Percentiles rank a stretch among this genome's conserved stretches.
Evolutionary conservation across 2,329 filamentous ascomycete species (phyloP).

Genomic region (Penicillium psychrosexuale): DNA sequence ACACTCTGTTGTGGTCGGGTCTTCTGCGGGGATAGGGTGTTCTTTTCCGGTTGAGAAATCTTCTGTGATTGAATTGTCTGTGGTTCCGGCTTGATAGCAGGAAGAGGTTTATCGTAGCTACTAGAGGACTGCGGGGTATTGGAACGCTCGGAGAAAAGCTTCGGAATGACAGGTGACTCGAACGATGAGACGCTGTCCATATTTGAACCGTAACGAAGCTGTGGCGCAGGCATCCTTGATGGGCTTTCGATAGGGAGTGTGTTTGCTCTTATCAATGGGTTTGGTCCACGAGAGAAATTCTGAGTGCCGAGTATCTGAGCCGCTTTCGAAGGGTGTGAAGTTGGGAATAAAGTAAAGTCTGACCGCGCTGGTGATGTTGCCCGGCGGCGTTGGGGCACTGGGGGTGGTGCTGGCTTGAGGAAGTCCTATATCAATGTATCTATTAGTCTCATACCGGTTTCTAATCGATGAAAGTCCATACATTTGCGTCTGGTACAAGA

Average conservation of each 20-base stretch:
- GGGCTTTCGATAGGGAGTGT: conserved; percentile 17
- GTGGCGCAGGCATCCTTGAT: conserved; percentile 10
- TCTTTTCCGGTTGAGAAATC: not conserved
- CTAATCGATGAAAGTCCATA: conserved; percentile 23
- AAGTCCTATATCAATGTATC: conserved; percentile 10
- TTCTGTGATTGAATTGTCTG: not conserved
- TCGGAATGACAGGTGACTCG: conserved; percentile 11
- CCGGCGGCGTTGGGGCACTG: conserved; percentile 32
- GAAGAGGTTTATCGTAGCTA: conserved; percentile 21
- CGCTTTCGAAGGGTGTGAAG: conserved; percentile 31
- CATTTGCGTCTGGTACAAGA: conserved; percentile 50
- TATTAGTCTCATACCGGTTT: not conserved
- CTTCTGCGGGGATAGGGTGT: not conserved
- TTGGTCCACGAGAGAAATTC: conserved; percentile 29
- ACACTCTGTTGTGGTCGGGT: not conserved
- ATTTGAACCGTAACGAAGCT: conserved; percentile 7
- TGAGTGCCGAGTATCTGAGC: conserved; percentile 31
- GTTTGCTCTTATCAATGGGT: conserved; percentile 27
- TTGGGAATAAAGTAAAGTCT: conserved; percentile 41
- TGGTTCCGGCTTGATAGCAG: conserved; percentile 18
- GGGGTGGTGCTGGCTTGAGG: conserved; percentile 10
- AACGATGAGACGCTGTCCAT: conserved; percentile 12
- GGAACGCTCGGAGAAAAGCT: conserved; percentile 8
- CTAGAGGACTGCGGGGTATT: conserved; percentile 16
- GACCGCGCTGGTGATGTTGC: conserved; percentile 38